Conservation (phyloP, 257 asterid species). For the Solanum piurae region DNA sequence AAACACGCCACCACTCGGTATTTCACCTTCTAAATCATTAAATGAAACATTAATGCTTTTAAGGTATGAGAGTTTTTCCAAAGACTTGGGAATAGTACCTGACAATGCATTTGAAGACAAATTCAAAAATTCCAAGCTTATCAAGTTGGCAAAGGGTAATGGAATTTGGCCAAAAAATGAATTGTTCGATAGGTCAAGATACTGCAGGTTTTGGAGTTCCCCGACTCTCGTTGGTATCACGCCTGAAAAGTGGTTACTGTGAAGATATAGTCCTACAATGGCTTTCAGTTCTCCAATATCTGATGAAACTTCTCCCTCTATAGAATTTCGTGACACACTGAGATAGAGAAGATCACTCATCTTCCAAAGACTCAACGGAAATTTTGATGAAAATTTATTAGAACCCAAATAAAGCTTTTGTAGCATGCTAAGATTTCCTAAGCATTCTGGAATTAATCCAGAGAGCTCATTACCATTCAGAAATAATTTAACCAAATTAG, state of each 20-base stretch:
- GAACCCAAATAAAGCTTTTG: slow-evolving; percentile 9
- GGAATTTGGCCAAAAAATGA: neutral
- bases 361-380: slow-evolving; percentile 22
- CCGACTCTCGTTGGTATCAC: neutral
- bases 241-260: neutral
- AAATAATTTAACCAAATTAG: slow-evolving; percentile 7
- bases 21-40: neutral
- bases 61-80: neutral
- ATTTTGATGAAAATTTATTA: slow-evolving; percentile 14
- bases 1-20: neutral
- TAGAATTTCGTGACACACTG: slow-evolving; percentile 7
- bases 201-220: neutral
- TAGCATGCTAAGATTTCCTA: slow-evolving; percentile 15
- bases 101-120: neutral
- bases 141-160: neutral
- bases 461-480: slow-evolving; percentile 6
- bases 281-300: neutral
- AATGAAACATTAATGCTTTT: neutral
- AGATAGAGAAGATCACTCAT: slow-evolving; percentile 8
- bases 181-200: neutral
- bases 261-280: neutral
- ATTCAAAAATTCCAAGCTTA: neutral
- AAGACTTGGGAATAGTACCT: neutral
- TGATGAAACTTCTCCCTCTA: neutral
- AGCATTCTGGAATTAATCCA: slow-evolving; percentile 16